These are phyloP conservation scores for Trifolium pratense DNA, from an alignment of 306 rosid genomes.

Conservation along the genomic window DNA sequence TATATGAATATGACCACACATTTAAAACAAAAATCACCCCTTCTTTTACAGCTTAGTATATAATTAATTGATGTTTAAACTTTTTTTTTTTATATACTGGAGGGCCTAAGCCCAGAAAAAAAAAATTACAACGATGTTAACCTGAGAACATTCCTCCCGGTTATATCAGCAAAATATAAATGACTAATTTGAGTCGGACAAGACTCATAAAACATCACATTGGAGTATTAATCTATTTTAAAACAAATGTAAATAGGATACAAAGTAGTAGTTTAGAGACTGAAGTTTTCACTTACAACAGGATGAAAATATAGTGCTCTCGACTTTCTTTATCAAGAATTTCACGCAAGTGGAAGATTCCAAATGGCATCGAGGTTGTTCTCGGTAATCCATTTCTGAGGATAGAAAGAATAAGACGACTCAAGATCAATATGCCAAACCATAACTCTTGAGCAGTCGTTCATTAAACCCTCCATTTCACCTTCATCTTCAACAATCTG, in stretches of 20 bases:
- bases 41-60: neutral
- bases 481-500: constrained; percentile 89
- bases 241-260: constrained; percentile 30
- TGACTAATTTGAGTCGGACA: too few relatives aligned
- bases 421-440: constrained; percentile 70
- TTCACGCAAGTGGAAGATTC: constrained; percentile 54
- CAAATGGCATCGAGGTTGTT: constrained; percentile 65
- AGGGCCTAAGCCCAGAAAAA: too few relatives aligned
- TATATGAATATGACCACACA: neutral
- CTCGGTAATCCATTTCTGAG: constrained; percentile 63
- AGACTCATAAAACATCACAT: too few relatives aligned
- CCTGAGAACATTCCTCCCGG: too few relatives aligned
- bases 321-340: constrained; percentile 37
- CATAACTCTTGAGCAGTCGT: constrained; percentile 72
- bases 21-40: neutral
- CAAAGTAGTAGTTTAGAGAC: constrained; percentile 26
- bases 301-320: constrained; percentile 33
- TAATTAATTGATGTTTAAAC: too few relatives aligned
- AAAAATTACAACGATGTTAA: too few relatives aligned
- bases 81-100: too few relatives aligned
- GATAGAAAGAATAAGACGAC: constrained; percentile 59
- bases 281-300: constrained; percentile 37
- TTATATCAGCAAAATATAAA: too few relatives aligned
- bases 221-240: neutral
- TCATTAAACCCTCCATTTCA: constrained; percentile 81